These are phyloP conservation scores for Macadamia tetraphylla DNA, from an alignment of 164 flowering plant genomes.

Conservation along the genomic window DNA sequence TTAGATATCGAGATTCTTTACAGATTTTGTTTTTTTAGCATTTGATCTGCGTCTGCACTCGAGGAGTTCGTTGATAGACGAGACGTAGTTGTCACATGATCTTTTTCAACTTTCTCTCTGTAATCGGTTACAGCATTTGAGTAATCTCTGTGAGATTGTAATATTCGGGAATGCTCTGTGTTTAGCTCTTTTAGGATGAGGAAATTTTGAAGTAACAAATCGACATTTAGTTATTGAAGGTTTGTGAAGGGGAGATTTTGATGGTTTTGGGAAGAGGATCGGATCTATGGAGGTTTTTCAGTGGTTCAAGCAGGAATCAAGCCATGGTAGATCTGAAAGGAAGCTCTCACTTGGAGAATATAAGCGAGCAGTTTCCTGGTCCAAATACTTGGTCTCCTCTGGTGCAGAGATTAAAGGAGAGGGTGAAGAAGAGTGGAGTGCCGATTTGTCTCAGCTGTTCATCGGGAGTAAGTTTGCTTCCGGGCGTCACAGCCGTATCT, in stretches of 20 bases:
- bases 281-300: conserved; percentile 43
- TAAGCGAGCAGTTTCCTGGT: conserved; percentile 73
- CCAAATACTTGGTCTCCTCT: conserved; percentile 69
- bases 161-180: background rate
- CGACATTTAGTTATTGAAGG: too few species aligned
- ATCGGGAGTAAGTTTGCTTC: conserved; percentile 73
- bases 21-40: background rate
- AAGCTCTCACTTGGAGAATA: conserved; percentile 67
- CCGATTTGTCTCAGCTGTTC: conserved; percentile 73
- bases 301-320: conserved; percentile 44
- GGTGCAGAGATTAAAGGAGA: conserved; percentile 70
- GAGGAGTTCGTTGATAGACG: background rate
- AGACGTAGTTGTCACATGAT: background rate
- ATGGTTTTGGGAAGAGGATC: background rate
- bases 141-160: background rate
- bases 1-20: background rate
- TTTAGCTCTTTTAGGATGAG: background rate
- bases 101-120: background rate
- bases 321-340: conserved; percentile 32
- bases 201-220: background rate
- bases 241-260: background rate
- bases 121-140: background rate
- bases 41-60: background rate
- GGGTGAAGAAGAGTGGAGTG: conserved; percentile 75
- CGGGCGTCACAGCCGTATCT: conserved; percentile 84